Evolutionary conservation across 345 rosid species (phyloP).

Genomic region (Cochlearia excelsa): DNA sequence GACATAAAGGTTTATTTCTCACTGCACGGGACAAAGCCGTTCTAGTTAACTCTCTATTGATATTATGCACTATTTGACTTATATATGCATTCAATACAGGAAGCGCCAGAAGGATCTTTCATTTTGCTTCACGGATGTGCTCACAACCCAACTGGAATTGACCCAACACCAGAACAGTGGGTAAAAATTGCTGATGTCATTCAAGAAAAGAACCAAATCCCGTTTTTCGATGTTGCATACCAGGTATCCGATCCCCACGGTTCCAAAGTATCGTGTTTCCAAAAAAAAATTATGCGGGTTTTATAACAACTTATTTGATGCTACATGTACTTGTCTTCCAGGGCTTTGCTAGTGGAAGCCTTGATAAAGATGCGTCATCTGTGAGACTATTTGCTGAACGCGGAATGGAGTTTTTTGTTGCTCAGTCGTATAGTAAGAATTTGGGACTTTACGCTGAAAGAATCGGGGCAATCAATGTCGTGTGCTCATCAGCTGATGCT

Average conservation of each 20-base stretch:
- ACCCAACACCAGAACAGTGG: constrained; percentile 96
- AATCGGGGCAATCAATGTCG: constrained; percentile 84
- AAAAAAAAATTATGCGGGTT: background rate
- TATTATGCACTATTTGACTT: background rate
- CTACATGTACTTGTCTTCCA: constrained; percentile 25
- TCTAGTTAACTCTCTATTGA: background rate
- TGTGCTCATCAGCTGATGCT: constrained; percentile 83
- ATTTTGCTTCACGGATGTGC: constrained; percentile 98
- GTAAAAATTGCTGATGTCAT: constrained; percentile 80
- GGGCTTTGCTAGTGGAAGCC: constrained; percentile 99
- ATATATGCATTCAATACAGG: constrained; percentile 58
- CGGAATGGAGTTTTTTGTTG: constrained; percentile 83
- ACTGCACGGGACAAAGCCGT: background rate
- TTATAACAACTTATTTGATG: background rate
- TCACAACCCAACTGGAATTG: constrained; percentile 98
- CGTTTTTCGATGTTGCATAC: constrained; percentile 96
- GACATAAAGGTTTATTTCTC: constrained; percentile 66
- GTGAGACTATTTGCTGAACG: constrained; percentile 84
- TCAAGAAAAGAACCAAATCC: constrained; percentile 90
- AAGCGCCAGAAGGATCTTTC: constrained; percentile 91
- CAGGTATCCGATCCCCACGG: constrained; percentile 46
- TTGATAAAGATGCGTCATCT: constrained; percentile 83
- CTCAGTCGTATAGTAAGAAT: constrained; percentile 96
- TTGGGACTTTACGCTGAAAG: constrained; percentile 92
- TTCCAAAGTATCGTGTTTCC: background rate